Evolutionary conservation across 2,329 filamentous ascomycete genomes (phyloP), one percentile per base, ranked within the genome.

Genomic region (Bipolaris zeicola): DNA sequence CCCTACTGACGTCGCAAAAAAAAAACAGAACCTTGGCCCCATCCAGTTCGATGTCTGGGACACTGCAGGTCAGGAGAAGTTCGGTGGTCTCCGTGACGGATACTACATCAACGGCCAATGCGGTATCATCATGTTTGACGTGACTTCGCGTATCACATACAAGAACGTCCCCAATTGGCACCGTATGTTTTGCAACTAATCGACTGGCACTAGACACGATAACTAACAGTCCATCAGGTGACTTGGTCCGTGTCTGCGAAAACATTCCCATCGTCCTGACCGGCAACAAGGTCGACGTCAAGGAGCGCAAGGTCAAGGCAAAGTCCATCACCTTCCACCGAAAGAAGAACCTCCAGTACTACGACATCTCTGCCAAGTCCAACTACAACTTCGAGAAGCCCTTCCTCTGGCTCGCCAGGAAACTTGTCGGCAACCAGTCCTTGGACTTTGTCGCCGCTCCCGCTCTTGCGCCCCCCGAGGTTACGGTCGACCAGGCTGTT

Each of bases 151-250:
- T 78, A 98, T 99, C 80, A 99, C 95, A 80, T 99, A 99, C 90
- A 99, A 99, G 90, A 99, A 99, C 85, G 95, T 99, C 66, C 95
- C 95, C 83, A 98, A 98, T 90, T 99, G 95, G 95, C 95, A 99
- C 83, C 95, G 95, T 96, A 89, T 79, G 92, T 88, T 59, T 59
- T 58, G 39, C 49, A 31, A 55, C 24, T 31, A 11, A 18, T 7
- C 20, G 31, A 34, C 18, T n/a, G 26, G 31, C 53, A 43, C 34
- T 43, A 24, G 2, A 3, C 16, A n/a, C 33, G 16, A 45, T 13
- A 11, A 34, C 68, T 73, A 67, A 72, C 54, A 34, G 0, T 20
- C 31, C 1, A 8, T 14, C 63, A 96, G 92, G 93, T 85, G 95
- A 99, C 77, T 88, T 99, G 73, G 93, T 97, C 82, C 95, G 94